Conservation (phyloP, 768 basidiomycete species). For the Pulveroboletus frians region DNA sequence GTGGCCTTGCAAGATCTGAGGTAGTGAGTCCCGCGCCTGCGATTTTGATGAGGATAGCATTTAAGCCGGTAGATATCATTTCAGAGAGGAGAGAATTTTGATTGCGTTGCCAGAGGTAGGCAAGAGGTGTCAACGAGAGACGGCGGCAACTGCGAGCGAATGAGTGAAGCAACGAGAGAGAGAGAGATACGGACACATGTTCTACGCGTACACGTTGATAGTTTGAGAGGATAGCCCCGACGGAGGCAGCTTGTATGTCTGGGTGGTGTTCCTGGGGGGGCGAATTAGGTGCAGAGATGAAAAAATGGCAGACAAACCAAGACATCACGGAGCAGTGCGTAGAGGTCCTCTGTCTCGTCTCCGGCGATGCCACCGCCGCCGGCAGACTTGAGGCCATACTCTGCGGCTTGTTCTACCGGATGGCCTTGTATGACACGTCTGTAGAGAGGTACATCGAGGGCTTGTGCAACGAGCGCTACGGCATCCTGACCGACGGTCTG, state of each 20-base stretch:
- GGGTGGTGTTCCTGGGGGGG: slow-evolving; percentile 61
- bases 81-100: slow-evolving; percentile 81
- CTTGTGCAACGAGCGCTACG: slow-evolving; percentile 77
- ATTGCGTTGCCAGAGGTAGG: slow-evolving; percentile 91
- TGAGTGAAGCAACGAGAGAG: background rate
- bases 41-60: slow-evolving; percentile 87
- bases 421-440: slow-evolving; percentile 74
- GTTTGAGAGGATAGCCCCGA: slow-evolving; percentile 95
- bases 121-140: slow-evolving; percentile 71
- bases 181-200: slow-evolving; percentile 68
- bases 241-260: slow-evolving; percentile 80
- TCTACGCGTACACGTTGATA: slow-evolving; percentile 97
- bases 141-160: slow-evolving; percentile 60
- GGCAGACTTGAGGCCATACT: slow-evolving; percentile 74
- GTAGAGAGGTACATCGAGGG: slow-evolving; percentile 83
- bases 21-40: slow-evolving; percentile 86
- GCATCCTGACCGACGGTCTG: slow-evolving; percentile 99
- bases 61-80: slow-evolving; percentile 78
- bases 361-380: slow-evolving; percentile 53
- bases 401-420: slow-evolving; percentile 73
- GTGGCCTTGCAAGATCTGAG: slow-evolving; percentile 71
- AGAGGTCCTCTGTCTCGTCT: slow-evolving; percentile 96
- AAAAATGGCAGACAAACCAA: slow-evolving; percentile 50
- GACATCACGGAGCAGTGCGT: slow-evolving; percentile 62
- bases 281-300: background rate